phyloP scores from a whole-genome alignment of 768 basidiomycete genomes.

The Collybia nuda region DNA sequence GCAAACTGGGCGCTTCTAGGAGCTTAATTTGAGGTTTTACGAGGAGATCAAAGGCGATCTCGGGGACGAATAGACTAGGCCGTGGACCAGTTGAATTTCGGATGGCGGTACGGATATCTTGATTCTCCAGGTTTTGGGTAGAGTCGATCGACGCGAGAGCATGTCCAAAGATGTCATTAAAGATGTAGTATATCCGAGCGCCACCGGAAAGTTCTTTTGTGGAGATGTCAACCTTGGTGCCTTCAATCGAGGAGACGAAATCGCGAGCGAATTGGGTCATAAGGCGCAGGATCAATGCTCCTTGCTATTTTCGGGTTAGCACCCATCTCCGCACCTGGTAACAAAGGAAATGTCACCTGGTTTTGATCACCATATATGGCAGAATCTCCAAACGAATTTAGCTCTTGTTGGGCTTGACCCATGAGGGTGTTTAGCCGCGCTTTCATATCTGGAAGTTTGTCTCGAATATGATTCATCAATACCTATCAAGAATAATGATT shows the following conservation, averaged over 20 bases:
- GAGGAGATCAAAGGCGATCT: constrained; percentile 93
- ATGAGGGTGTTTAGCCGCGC: constrained; percentile 95
- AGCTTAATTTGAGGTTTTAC: constrained; percentile 99
- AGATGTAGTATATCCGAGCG: constrained; percentile 98
- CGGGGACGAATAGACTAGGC: constrained; percentile 95
- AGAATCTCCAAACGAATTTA: constrained; percentile 93
- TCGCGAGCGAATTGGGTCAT: constrained; percentile 99
- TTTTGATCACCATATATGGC: constrained; percentile 91
- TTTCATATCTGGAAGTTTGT: constrained; percentile 99
- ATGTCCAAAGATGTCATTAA: constrained; percentile 96
- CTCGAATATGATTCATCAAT: constrained; percentile 94
- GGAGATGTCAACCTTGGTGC: constrained; percentile 92
- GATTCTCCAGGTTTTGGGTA: constrained; percentile 85
- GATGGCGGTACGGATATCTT: constrained; percentile 97
- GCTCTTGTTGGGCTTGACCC: constrained; percentile 98
- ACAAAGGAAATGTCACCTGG: constrained; percentile 43
- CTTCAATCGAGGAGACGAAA: constrained; percentile 96
- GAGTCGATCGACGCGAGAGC: constrained; percentile 90
- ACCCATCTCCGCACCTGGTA: neutral
- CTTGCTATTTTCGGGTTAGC: constrained; percentile 53
- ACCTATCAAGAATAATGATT: constrained; percentile 46
- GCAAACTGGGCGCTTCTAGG: constrained; percentile 88
- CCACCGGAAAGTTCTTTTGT: constrained; percentile 99
- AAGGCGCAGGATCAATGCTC: constrained; percentile 85
- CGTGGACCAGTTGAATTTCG: constrained; percentile 97